Percentiles rank a stretch among this genome's conserved stretches.
phyloP scores from a whole-genome alignment of 2,329 filamentous ascomycete species.

The Epichloe gansuensis region DNA sequence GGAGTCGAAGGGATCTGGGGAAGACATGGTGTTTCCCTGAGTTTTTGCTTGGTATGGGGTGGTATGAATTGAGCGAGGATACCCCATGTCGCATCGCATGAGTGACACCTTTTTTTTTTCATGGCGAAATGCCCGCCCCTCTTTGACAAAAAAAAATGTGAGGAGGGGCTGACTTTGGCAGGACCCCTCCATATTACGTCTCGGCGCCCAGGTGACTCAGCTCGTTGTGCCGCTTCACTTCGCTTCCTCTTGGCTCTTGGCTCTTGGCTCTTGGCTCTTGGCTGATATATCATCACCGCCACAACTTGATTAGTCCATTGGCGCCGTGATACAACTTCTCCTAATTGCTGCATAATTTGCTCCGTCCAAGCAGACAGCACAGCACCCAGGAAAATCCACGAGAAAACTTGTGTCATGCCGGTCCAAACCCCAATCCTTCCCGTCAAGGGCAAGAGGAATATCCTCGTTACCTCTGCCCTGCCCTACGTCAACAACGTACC shows the following conservation, averaged over 20 bases:
- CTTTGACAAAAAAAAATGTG: not conserved
- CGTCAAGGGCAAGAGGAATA: conserved; percentile 64
- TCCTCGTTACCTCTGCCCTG: conserved; percentile 82
- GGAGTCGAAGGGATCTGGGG: conserved; percentile 39
- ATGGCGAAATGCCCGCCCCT: not conserved
- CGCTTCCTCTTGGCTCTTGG: not conserved
- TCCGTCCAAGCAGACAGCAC: not conserved
- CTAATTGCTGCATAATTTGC: not conserved
- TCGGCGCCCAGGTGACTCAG: conserved; percentile 1
- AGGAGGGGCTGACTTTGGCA: not conserved
- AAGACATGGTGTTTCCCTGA: conserved; percentile 10
- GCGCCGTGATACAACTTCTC: not conserved
- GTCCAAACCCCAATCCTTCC: conserved; percentile 40
- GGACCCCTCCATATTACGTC: not conserved
- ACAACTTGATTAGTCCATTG: not conserved
- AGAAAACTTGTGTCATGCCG: conserved; percentile 4
- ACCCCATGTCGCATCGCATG: no score
- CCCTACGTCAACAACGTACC: conserved; percentile 68
- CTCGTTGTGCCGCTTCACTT: not conserved
- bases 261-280: not conserved
- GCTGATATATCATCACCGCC: not conserved
- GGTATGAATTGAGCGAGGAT: no score
- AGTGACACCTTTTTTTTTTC: no score
- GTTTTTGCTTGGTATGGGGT: not conserved
- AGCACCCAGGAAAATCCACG: not conserved